Conservation (phyloP, 2,329 filamentous ascomycete species). For the Botrytis paeoniae region DNA sequence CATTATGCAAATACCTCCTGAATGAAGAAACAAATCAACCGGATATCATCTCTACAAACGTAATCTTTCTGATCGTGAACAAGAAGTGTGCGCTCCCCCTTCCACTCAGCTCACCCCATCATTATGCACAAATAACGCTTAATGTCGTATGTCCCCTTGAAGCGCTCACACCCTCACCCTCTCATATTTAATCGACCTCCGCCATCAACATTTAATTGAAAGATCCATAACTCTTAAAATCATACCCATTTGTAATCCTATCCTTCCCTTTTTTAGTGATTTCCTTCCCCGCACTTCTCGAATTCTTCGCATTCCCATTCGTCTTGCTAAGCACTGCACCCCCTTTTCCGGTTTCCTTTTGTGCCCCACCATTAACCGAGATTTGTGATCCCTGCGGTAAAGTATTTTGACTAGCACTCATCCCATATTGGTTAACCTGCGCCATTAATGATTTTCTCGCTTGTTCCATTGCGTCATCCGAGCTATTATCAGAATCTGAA, state of each 20-base stretch:
- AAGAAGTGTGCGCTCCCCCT: background rate
- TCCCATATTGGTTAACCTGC: background rate
- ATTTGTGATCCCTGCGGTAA: background rate
- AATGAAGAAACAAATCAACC: background rate
- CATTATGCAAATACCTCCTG: background rate
- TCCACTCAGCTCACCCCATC: background rate
- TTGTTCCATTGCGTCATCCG: background rate
- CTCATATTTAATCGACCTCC: background rate
- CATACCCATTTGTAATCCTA: constrained; percentile 17
- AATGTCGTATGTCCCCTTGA: background rate
- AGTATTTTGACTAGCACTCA: background rate
- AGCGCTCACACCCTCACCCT: background rate
- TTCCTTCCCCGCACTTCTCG: constrained; percentile 18
- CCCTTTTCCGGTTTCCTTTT: background rate
- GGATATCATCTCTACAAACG: constrained; percentile 4
- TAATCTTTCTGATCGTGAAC: background rate
- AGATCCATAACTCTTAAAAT: constrained; percentile 15
- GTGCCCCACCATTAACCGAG: constrained; percentile 5
- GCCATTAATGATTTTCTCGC: constrained; percentile 12
- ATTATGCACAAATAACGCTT: constrained; percentile 1
- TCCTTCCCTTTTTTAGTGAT: constrained; percentile 12
- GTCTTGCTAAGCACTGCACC: background rate
- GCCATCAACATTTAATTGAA: constrained; percentile 2
- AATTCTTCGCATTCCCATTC: constrained; percentile 8
- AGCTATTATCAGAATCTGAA: constrained; percentile 15